phyloP scores from a whole-genome alignment of 176 grass and related monocot genomes.

The Rhynchospora pubera region DNA sequence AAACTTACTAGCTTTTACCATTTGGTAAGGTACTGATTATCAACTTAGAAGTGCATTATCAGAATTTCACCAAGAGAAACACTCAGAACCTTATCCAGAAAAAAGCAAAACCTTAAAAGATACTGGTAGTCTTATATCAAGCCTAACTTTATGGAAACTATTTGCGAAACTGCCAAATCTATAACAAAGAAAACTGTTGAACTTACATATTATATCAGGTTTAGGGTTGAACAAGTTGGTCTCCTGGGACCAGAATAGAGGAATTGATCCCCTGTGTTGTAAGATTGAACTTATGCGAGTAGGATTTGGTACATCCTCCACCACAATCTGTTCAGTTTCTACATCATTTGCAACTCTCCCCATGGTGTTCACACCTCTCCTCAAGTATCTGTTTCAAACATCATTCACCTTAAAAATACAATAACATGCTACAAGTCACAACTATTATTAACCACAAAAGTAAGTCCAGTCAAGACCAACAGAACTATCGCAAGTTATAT shows the following conservation, averaged over 20 bases:
- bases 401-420: background rate
- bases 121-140: background rate
- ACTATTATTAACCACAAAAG: background rate
- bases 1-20: too few species aligned
- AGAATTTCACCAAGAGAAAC: background rate
- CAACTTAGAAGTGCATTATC: background rate
- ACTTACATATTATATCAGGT: slow-evolving; percentile 90
- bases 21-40: background rate
- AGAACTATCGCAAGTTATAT: background rate
- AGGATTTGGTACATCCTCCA: slow-evolving; percentile 49
- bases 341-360: slow-evolving; percentile 98
- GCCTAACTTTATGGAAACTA: background rate
- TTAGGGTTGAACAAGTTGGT: slow-evolving; percentile 67
- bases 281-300: slow-evolving; percentile 77
- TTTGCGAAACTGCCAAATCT: background rate
- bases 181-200: slow-evolving; percentile 5
- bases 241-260: slow-evolving; percentile 93
- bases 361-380: slow-evolving; percentile 81
- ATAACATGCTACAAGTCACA: background rate
- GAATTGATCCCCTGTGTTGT: slow-evolving; percentile 95
- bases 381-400: slow-evolving; percentile 72
- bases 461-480: background rate
- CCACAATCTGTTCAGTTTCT: slow-evolving; percentile 92
- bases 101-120: background rate
- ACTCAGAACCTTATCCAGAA: background rate